These are phyloP conservation scores for Phycomyces blakesleeanus DNA, from an alignment of 192 early-diverging fungal genomes.

Conservation along the genomic window DNA sequence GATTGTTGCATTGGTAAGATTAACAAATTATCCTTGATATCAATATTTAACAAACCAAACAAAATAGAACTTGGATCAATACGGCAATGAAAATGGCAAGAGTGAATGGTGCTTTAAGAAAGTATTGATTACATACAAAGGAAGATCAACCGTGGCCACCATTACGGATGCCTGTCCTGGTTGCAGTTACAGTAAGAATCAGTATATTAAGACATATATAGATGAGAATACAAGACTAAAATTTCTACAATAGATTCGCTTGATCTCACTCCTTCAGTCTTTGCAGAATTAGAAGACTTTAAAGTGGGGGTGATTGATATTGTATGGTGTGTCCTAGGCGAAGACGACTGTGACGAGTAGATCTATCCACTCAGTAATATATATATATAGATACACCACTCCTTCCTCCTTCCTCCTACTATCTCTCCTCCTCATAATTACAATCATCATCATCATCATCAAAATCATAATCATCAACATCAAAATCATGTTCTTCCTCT, in stretches of 20 bases:
- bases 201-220: conserved; percentile 25
- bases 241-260: conserved; percentile 25
- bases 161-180: conserved; percentile 46
- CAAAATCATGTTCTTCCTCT: no score
- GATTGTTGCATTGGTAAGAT: conserved; percentile 37
- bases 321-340: conserved; percentile 23
- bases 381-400: no score
- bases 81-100: conserved; percentile 29
- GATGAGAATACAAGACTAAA: no score
- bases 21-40: no score
- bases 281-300: conserved; percentile 32
- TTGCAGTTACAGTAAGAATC: conserved; percentile 31
- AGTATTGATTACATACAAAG: conserved; percentile 31
- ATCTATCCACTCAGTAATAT: background rate
- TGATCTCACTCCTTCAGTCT: conserved; percentile 41
- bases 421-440: no score
- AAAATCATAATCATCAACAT: no score
- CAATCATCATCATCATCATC: no score
- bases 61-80: conserved; percentile 22
- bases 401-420: no score
- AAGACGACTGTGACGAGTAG: background rate
- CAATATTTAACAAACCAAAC: background rate
- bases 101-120: conserved; percentile 33
- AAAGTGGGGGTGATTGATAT: conserved; percentile 34
- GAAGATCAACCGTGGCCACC: conserved; percentile 34